A percentile compares a stretch with the other conserved stretches of the same genome.
Conservation (phyloP, 176 grass and related monocot genomes). For the Ampelocalamus luodianensis region DNA sequence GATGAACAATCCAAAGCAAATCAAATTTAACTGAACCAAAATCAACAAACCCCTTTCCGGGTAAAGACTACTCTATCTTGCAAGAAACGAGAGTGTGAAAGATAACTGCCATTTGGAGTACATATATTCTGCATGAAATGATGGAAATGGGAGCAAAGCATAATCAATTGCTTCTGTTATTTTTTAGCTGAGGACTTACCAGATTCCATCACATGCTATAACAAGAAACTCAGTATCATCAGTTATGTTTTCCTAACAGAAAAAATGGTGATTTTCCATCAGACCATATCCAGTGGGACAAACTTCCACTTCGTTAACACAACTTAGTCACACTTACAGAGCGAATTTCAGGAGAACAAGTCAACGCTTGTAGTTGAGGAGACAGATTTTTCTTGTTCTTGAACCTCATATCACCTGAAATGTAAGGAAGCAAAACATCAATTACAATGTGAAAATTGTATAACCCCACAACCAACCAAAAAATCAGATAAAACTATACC, state of each 20-base stretch:
- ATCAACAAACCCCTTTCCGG: not conserved
- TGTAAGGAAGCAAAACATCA: constrained; percentile 17
- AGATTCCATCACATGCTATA: constrained; percentile 72
- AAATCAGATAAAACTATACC: constrained; percentile 32
- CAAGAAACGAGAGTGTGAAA: not conserved
- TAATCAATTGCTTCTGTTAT: not conserved
- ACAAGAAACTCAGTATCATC: constrained; percentile 55
- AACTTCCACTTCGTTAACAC: constrained; percentile 3
- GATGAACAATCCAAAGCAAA: constrained; percentile 26
- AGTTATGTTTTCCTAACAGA: constrained; percentile 41
- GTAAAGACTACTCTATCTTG: constrained; percentile 3
- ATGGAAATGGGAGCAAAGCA: constrained; percentile 12
- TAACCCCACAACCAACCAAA: not conserved
- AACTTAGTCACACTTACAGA: constrained; percentile 37
- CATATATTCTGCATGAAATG: constrained; percentile 22
- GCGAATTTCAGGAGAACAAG: constrained; percentile 49
- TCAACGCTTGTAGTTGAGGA: constrained; percentile 35
- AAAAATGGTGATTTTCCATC: constrained; percentile 20
- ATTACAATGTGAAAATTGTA: not conserved
- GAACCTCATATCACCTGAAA: constrained; percentile 51
- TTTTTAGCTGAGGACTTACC: constrained; percentile 44
- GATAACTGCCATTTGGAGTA: not conserved
- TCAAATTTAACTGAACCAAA: constrained; percentile 2
- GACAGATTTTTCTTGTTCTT: not conserved
- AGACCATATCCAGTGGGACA: constrained; percentile 13